Conservation (phyloP, 805 yeast species). For the Candida yuanshanica region DNA sequence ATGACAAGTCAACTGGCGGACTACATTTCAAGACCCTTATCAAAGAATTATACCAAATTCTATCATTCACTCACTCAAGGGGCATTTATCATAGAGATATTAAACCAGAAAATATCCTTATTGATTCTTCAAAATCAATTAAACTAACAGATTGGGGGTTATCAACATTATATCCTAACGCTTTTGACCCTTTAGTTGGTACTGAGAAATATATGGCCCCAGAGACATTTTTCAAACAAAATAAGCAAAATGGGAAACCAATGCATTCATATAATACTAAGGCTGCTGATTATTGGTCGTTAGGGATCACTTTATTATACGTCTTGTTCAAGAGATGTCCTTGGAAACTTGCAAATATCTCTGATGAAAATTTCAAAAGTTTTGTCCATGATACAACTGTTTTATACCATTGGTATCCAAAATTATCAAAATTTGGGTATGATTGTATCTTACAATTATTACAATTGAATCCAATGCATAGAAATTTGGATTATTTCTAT, state of each 20-base stretch:
- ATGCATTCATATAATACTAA: conserved; percentile 53
- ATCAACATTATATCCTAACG: conserved; percentile 35
- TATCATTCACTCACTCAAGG: conserved; percentile 47
- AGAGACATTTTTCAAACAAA: conserved; percentile 56
- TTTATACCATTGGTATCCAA: conserved; percentile 69
- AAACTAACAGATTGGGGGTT: conserved; percentile 76
- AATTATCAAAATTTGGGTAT: conserved; percentile 67
- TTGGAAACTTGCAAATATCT: conserved; percentile 61
- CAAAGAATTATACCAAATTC: conserved; percentile 46
- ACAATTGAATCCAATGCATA: conserved; percentile 58
- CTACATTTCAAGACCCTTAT: conserved; percentile 33
- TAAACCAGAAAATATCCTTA: conserved; percentile 65
- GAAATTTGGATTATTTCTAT: conserved; percentile 41
- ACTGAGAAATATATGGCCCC: conserved; percentile 93
- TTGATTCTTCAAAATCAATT: conserved; percentile 44
- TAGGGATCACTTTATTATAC: conserved; percentile 76
- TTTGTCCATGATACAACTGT: conserved; percentile 65
- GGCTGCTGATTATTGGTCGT: conserved; percentile 81
- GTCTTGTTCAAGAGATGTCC: conserved; percentile 82
- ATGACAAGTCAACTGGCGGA: conserved; percentile 15
- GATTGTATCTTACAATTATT: conserved; percentile 59
- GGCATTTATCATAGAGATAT: conserved; percentile 68
- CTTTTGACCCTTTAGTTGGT: conserved; percentile 45
- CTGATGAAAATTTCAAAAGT: conserved; percentile 63
- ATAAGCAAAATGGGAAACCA: conserved; percentile 2